These are phyloP conservation scores for Diaporthe sp. DNA, from an alignment of 2,329 filamentous ascomycete species.

Conservation along the genomic window DNA sequence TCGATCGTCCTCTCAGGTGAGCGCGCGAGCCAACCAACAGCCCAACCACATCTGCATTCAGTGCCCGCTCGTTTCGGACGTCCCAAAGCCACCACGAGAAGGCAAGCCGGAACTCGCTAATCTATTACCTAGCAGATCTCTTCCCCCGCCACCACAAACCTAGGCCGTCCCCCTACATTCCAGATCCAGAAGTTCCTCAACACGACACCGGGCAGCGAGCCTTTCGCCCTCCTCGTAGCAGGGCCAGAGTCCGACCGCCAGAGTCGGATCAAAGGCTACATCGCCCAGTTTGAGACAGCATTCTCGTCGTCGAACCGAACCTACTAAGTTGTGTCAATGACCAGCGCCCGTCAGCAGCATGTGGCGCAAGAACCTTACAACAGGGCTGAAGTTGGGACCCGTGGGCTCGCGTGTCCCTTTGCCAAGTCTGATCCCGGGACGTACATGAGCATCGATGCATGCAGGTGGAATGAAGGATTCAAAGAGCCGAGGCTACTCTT, in stretches of 20 bases:
- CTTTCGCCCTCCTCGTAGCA: neutral
- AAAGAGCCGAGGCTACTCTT: neutral
- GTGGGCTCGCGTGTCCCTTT: constrained; percentile 20
- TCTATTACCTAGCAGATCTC: neutral
- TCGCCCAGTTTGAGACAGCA: constrained; percentile 17
- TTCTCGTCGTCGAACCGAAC: neutral
- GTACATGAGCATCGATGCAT: neutral
- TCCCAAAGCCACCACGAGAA: neutral
- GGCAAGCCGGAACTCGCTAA: neutral
- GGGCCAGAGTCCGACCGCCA: neutral
- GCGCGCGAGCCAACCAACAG: neutral
- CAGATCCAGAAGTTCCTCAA: constrained; percentile 23
- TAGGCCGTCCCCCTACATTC: neutral
- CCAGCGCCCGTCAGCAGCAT: neutral
- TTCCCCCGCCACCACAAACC: neutral
- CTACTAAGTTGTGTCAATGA: constrained; percentile 23
- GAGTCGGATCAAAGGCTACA: neutral
- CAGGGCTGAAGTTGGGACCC: neutral
- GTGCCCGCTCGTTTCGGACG: too few species aligned
- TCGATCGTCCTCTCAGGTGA: constrained; percentile 2
- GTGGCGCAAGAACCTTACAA: neutral
- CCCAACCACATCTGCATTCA: neutral
- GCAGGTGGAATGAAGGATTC: neutral
- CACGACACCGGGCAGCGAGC: constrained; percentile 6
- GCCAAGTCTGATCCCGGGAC: neutral